Conservation (phyloP, 176 grass and related monocot species). For the Avena eriantha region DNA sequence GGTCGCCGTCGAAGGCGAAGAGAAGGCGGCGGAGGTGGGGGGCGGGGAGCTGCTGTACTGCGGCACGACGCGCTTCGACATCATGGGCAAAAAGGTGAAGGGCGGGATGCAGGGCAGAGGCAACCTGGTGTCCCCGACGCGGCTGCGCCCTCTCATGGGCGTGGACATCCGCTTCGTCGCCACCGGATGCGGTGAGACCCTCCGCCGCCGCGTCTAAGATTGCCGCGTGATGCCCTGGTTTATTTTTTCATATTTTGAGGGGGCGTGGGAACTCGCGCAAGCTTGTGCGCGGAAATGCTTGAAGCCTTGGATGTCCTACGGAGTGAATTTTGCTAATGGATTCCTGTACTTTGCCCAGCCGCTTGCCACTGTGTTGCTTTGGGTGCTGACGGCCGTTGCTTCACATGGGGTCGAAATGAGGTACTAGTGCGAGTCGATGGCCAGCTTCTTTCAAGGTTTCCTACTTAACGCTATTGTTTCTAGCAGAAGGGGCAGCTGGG, state of each 20-base stretch:
- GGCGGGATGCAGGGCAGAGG: constrained; percentile 34
- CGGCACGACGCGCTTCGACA: constrained; percentile 70
- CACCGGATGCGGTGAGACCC: constrained; percentile 68
- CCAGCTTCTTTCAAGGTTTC: not conserved
- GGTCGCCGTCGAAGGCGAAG: constrained; percentile 31
- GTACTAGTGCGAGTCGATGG: constrained; percentile 46
- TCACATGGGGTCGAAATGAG: constrained; percentile 96
- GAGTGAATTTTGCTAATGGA: constrained; percentile 11
- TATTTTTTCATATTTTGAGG: not conserved
- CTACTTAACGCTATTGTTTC: constrained; percentile 41
- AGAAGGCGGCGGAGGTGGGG: constrained; percentile 47
- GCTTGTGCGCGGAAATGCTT: not conserved
- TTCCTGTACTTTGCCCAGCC: constrained; percentile 51
- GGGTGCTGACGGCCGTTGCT: constrained; percentile 80
- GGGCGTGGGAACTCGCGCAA: not conserved
- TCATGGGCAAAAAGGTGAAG: constrained; percentile 56
- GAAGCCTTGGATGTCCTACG: not conserved
- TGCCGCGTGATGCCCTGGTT: not conserved
- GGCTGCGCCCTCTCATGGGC: constrained; percentile 78
- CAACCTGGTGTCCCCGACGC: constrained; percentile 76
- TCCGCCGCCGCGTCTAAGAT: not conserved
- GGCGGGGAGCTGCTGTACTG: constrained; percentile 87
- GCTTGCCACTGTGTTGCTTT: constrained; percentile 94
- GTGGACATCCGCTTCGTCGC: constrained; percentile 90
- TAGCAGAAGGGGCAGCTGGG: constrained; percentile 96